Percentiles rank a stretch among this genome's conserved stretches.
Evolutionary conservation across 108 stramenopile species (phyloP).

Genomic region (Pseudonitzschia multiseries): DNA sequence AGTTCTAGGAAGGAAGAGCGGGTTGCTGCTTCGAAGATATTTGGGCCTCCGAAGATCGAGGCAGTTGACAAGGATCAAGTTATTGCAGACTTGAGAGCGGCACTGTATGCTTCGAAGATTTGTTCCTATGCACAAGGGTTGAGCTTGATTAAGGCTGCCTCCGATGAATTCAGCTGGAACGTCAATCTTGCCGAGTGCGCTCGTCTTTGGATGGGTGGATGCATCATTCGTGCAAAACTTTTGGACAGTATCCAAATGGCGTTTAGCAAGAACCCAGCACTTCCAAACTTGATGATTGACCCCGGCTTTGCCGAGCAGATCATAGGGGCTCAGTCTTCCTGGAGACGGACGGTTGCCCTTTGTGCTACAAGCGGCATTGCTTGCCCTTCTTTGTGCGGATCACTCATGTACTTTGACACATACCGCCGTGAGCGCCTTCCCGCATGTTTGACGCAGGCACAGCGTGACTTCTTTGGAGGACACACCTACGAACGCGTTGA

Average conservation of each 20-base stretch:
- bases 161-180: conserved; percentile 78
- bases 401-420: conserved; percentile 90
- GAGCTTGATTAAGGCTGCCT: conserved; percentile 80
- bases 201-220: conserved; percentile 92
- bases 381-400: conserved; percentile 78
- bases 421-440: conserved; percentile 79
- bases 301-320: conserved; percentile 70
- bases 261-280: conserved; percentile 50
- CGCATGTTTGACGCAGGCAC: conserved; percentile 88
- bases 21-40: conserved; percentile 68
- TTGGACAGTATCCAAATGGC: conserved; percentile 79
- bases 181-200: conserved; percentile 83
- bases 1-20: conserved; percentile 90
- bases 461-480: conserved; percentile 95
- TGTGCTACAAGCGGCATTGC: conserved; percentile 81
- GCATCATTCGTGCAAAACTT: conserved; percentile 87
- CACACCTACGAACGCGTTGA: conserved; percentile 87
- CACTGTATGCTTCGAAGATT: conserved; percentile 89
- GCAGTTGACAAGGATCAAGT: conserved; percentile 75
- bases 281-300: conserved; percentile 81
- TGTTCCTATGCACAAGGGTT: conserved; percentile 93
- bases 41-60: conserved; percentile 72
- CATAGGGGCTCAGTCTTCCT: conserved; percentile 60
- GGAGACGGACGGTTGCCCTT: conserved; percentile 86
- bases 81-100: conserved; percentile 76